A percentile compares a stretch with the other conserved stretches of the same genome.
phyloP scores from a whole-genome alignment of 805 yeast species.

The Tetrapisispora nanseiensis region DNA sequence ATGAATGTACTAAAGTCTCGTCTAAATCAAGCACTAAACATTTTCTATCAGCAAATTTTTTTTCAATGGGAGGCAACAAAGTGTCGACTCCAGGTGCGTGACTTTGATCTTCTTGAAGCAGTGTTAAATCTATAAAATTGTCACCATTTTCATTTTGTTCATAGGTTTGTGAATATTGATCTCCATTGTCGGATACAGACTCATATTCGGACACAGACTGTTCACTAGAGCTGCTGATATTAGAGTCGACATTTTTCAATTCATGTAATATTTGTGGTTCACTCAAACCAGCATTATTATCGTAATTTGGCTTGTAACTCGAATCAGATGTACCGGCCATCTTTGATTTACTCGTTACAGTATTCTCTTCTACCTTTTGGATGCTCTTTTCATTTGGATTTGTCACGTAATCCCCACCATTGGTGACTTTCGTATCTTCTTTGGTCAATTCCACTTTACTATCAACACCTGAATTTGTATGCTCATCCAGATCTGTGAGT shows the following conservation, averaged over 20 bases:
- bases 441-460: neutral
- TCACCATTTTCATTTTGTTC: conserved; percentile 24
- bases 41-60: conserved; percentile 48
- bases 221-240: neutral
- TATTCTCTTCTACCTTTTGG: neutral
- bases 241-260: neutral
- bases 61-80: conserved; percentile 41
- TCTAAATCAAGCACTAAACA: conserved; percentile 86
- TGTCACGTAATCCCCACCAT: neutral
- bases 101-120: conserved; percentile 60
- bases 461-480: neutral
- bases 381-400: neutral
- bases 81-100: conserved; percentile 56
- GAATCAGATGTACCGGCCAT: neutral
- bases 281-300: neutral
- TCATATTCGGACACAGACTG: conserved; percentile 12
- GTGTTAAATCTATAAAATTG: conserved; percentile 44
- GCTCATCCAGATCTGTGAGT: neutral
- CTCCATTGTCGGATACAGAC: conserved; percentile 19
- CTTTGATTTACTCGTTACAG: neutral
- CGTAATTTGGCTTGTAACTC: neutral
- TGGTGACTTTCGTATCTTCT: neutral
- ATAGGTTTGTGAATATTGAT: conserved; percentile 9
- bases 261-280: neutral
- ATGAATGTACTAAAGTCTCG: conserved; percentile 90